phyloP scores from a whole-genome alignment of 495 filamentous ascomycete species.

The Talaromyces liani region DNA sequence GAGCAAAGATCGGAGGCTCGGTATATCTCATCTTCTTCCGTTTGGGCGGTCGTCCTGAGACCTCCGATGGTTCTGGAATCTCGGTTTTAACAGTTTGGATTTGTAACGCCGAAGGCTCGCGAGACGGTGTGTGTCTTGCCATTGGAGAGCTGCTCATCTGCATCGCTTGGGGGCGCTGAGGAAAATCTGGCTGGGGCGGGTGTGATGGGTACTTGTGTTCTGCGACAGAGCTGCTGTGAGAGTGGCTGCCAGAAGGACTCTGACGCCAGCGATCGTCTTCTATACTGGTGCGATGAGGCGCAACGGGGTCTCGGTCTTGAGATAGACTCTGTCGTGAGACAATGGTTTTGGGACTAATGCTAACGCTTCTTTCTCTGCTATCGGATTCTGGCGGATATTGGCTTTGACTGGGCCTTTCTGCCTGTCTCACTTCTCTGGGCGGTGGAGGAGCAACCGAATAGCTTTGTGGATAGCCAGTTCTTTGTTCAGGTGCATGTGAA shows the following conservation, averaged over 20 bases:
- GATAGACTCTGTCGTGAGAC: constrained; percentile 24
- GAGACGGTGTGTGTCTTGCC: constrained; percentile 9
- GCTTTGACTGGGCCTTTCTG: constrained; percentile 16
- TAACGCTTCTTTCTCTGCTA: constrained; percentile 31
- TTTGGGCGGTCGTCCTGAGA: constrained; percentile 20
- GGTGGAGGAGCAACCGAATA: constrained; percentile 18
- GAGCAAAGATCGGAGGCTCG: constrained; percentile 42
- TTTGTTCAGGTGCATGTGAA: constrained; percentile 16
- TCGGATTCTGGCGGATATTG: constrained; percentile 21
- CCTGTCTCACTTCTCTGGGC: constrained; percentile 21
- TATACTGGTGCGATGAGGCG: constrained; percentile 13
- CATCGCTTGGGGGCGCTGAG: constrained; percentile 14
- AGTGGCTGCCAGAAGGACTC: constrained; percentile 18
- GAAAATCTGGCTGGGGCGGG: constrained; percentile 6
- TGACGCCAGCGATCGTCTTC: constrained; percentile 25
- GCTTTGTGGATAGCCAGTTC: constrained; percentile 22
- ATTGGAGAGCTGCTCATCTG: constrained; percentile 27
- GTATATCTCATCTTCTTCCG: constrained; percentile 33
- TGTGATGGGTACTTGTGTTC: constrained; percentile 5
- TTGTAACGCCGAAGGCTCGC: constrained; percentile 8
- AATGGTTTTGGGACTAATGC: constrained; percentile 38
- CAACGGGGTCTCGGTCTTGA: constrained; percentile 12
- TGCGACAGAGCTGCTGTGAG: constrained; percentile 7
- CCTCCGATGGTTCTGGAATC: background rate
- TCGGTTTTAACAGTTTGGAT: constrained; percentile 2